Base-by-base conservation (phyloP, 176 grass and related monocot species). In the Secale cereale region DNA sequence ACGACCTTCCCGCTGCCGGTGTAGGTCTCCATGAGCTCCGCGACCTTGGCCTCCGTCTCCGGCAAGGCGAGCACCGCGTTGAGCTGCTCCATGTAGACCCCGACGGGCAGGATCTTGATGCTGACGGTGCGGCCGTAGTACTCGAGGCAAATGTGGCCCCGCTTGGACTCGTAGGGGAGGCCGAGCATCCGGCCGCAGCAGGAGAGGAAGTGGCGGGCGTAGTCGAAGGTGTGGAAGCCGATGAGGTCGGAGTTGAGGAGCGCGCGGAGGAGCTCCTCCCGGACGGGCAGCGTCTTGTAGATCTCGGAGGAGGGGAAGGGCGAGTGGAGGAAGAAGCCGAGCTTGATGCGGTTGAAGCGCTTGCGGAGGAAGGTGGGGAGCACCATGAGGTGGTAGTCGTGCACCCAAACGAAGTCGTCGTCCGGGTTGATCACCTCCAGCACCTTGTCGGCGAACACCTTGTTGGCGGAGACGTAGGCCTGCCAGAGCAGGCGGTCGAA, bases 371-470 rank as follows among this genome's bases (percentile, higher is more conserved):
- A 93, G 73, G 95, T 98, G 1, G 95, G 95, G 46, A 98, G 91
- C 81, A 98, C 89, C 91, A 98, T 90, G 85, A 98, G 89, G 89
- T 98, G 95, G 91, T 98, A 98, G 81, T 98, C 95, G 84, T 98
- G 95, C 57, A 98, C 95, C 95, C 95, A 97, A 37, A 97, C 90
- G 71, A 97, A 97, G 76, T 97, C 95, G 20, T 97, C 95, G 73
- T 97, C 95, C 4, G 95, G 95, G 83, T 93, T 95, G 74, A 98
- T 98, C 61, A 98, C 95, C 87, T 98, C 95, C 6, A 98, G 89
- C 54, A 98, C 94, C 89, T 92, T 87, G 77, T 98, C 95, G 0
- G 95, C 95, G 82, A 98, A 98, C 14, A 98, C 93, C 89, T 98
- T 98, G 89, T 98, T 98, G 3, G 92, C 93, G 11, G 95, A 95